These are phyloP conservation scores for Coemansia sp. DNA, from an alignment of 192 early-diverging fungal genomes.

Conservation along the genomic window DNA sequence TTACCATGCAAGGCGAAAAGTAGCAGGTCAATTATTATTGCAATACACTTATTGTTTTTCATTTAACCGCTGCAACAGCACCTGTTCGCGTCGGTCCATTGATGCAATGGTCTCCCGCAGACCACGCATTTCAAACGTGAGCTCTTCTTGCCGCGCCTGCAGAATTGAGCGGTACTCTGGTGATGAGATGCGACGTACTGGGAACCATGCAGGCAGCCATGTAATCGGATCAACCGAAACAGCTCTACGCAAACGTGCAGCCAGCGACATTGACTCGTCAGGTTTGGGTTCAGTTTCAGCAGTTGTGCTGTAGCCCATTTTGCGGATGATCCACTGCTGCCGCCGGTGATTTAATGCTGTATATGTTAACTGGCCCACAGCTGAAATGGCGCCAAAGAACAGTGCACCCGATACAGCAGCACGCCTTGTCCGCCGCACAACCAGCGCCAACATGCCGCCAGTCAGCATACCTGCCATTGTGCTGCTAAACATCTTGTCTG, in stretches of 20 bases:
- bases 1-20: slow-evolving; percentile 77
- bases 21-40: slow-evolving; percentile 4
- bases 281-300: not conserved
- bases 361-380: slow-evolving; percentile 53
- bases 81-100: slow-evolving; percentile 26
- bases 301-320: slow-evolving; percentile 8
- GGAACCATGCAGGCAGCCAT: slow-evolving; percentile 60
- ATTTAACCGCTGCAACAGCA: slow-evolving; percentile 6
- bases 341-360: slow-evolving; percentile 52
- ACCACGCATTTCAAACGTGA: slow-evolving; percentile 16
- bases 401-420: slow-evolving; percentile 57
- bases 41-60: no score
- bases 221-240: slow-evolving; percentile 42
- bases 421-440: slow-evolving; percentile 55
- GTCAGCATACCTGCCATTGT: slow-evolving; percentile 59
- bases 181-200: slow-evolving; percentile 59
- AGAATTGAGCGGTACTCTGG: slow-evolving; percentile 65
- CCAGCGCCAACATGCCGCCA: slow-evolving; percentile 58
- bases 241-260: slow-evolving; percentile 14
- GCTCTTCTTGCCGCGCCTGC: slow-evolving; percentile 18
- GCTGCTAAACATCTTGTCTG: slow-evolving; percentile 65
- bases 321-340: slow-evolving; percentile 56
- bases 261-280: slow-evolving; percentile 19
- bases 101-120: slow-evolving; percentile 17
- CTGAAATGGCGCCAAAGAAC: slow-evolving; percentile 56